A percentile compares a stretch with the other conserved stretches of the same genome.
These are phyloP conservation scores for Harringtonia lauricola DNA, from an alignment of 2,329 filamentous ascomycete genomes.

Conservation along the genomic window DNA sequence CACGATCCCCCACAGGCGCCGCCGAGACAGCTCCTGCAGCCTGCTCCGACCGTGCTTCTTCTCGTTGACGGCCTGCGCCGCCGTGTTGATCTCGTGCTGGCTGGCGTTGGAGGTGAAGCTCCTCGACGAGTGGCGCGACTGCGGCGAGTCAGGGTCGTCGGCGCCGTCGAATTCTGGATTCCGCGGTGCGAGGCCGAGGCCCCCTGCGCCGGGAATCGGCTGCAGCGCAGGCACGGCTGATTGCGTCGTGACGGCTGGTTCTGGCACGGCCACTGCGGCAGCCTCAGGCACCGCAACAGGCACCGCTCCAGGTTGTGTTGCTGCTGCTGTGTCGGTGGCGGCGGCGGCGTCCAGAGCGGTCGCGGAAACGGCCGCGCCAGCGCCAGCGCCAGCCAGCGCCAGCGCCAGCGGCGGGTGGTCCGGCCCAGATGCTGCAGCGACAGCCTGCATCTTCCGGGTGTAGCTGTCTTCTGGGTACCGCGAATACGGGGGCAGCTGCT, in stretches of 20 bases:
- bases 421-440: conserved; percentile 2
- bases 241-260: conserved; percentile 1
- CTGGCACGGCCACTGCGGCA: not conserved
- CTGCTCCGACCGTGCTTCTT: conserved; percentile 47
- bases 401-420: not conserved
- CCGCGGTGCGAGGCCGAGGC: conserved; percentile 47
- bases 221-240: conserved; percentile 1
- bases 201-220: conserved; percentile 44
- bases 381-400: conserved; percentile 6
- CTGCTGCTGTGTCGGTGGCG: too few species aligned
- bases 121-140: conserved; percentile 38
- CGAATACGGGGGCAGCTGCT: conserved; percentile 85
- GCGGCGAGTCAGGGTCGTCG: conserved; percentile 40
- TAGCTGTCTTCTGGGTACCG: conserved; percentile 70
- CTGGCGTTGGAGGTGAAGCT: conserved; percentile 40
- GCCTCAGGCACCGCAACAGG: conserved; percentile 6
- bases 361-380: too few species aligned
- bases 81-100: conserved; percentile 42
- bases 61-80: conserved; percentile 33
- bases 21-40: conserved; percentile 39
- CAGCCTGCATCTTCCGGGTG: conserved; percentile 36
- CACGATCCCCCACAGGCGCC: conserved; percentile 45
- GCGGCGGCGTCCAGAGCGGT: too few species aligned
- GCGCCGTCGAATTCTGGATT: conserved; percentile 52
- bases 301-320: not conserved